phyloP scores from a whole-genome alignment of 805 yeast species.

The Starmerella asiatica region DNA sequence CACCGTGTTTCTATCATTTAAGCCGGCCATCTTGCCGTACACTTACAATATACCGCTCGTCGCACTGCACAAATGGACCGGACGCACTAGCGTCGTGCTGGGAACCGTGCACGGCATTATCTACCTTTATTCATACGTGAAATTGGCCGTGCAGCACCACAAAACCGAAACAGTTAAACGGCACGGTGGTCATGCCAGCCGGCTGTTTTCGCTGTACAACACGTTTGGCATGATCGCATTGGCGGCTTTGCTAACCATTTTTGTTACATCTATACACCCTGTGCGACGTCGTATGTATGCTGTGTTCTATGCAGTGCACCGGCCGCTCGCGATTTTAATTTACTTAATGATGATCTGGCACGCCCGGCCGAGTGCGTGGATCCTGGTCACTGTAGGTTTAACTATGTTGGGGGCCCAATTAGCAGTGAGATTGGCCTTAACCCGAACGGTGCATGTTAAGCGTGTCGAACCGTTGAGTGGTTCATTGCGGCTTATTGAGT shows the following conservation, averaged over 20 bases:
- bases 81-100: conserved; percentile 61
- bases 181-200: conserved; percentile 12
- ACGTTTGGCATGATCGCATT: conserved; percentile 54
- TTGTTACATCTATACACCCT: conserved; percentile 51
- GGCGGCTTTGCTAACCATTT: conserved; percentile 37
- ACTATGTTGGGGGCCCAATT: conserved; percentile 45
- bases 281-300: conserved; percentile 52
- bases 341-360: conserved; percentile 59
- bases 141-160: neutral
- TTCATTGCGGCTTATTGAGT: conserved; percentile 34
- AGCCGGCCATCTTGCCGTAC: conserved; percentile 77
- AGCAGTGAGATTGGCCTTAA: conserved; percentile 32
- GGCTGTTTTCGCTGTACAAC: conserved; percentile 30
- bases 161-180: conserved; percentile 3
- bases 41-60: conserved; percentile 55
- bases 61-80: conserved; percentile 84
- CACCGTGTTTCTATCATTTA: conserved; percentile 52
- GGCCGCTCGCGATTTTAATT: conserved; percentile 54
- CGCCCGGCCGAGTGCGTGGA: conserved; percentile 59
- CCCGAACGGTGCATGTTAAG: conserved; percentile 16
- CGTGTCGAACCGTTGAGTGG: conserved; percentile 30
- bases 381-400: conserved; percentile 41
- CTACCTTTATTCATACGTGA: conserved; percentile 29
- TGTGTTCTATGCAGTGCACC: conserved; percentile 59
- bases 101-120: conserved; percentile 50